phyloP scores from a whole-genome alignment of 148 eudicot species.

The Suaeda aralocaspica region DNA sequence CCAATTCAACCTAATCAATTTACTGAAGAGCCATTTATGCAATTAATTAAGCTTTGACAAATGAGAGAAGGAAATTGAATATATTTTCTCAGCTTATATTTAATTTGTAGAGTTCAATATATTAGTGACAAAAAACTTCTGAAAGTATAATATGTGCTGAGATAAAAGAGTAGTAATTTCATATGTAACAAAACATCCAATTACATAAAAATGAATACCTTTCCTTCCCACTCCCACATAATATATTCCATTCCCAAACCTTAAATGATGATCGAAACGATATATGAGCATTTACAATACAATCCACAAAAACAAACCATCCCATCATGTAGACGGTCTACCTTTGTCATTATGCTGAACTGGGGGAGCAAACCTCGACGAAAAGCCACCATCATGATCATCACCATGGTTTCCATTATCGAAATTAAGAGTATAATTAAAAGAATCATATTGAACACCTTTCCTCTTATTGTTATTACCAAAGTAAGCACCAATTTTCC shows the following conservation, averaged over 20 bases:
- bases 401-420: constrained; percentile 36
- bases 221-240: background rate
- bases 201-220: background rate
- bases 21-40: background rate
- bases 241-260: background rate
- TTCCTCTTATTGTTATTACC: constrained; percentile 32
- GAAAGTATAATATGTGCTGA: too few relatives aligned
- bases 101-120: too few relatives aligned
- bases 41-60: background rate
- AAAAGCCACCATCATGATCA: constrained; percentile 45
- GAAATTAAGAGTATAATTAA: constrained; percentile 70
- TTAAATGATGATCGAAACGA: background rate
- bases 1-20: background rate
- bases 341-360: constrained; percentile 9
- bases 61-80: too few relatives aligned
- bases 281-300: background rate
- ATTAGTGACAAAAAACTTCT: too few relatives aligned
- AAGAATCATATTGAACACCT: constrained; percentile 48
- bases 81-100: too few relatives aligned
- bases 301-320: background rate
- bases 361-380: constrained; percentile 57
- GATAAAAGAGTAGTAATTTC: background rate
- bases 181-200: background rate
- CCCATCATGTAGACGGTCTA: background rate
- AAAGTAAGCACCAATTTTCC: constrained; percentile 48